Evolutionary conservation across 345 rosid species (phyloP), one percentile per base, ranked within the genome.

Genomic region (Gossypium sturtianum): DNA sequence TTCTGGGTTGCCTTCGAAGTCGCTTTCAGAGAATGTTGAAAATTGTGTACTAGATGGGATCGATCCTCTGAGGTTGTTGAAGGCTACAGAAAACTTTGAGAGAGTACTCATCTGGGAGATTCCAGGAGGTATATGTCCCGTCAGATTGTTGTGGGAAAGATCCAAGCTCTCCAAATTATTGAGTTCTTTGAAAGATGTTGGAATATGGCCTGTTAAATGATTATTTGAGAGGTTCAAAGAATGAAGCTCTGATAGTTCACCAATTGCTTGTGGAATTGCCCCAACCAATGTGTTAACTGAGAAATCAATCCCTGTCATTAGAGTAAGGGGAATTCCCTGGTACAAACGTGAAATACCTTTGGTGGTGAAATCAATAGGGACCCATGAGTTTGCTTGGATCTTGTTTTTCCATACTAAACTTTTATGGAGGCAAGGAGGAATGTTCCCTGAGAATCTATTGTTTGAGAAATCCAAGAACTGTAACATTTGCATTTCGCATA

Each of bases 291-390:
- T 9, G 57, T 77, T 77, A 41, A 15, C 72, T 10, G 73, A 72
- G 13, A 77, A 41, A 72, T 77, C 80, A 64, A 77, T 77, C 16
- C 72, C 80, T 1, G 76, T 77, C 80, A 77, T 77, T 12, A 64
- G 69, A 43, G 76, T 77, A 7, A 72, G 76, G 8, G 73, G 80
- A 29, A 78, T 66, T 7, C 80, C 76, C 19, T 47, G 68, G 80
- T 13, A 72, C 52, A 41, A 48, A 66, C 15, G 67, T 38, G 61
- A 56, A 38, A 20, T 9, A 13, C 80, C 80, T 49, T 78, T 73
- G 54, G 73, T 78, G 74, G 77, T 73, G 57, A 78, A 78, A 67
- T 78, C 77, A 23, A 43, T 44, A 13, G 81, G 77, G 12, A 73
- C 81, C 74, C 77, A 68, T 1, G 70, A 66, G 12, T n/a, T 38